These are phyloP conservation scores for Globisporangium perplexum DNA, from an alignment of 352 stramenopile genomes.

Conservation along the genomic window DNA sequence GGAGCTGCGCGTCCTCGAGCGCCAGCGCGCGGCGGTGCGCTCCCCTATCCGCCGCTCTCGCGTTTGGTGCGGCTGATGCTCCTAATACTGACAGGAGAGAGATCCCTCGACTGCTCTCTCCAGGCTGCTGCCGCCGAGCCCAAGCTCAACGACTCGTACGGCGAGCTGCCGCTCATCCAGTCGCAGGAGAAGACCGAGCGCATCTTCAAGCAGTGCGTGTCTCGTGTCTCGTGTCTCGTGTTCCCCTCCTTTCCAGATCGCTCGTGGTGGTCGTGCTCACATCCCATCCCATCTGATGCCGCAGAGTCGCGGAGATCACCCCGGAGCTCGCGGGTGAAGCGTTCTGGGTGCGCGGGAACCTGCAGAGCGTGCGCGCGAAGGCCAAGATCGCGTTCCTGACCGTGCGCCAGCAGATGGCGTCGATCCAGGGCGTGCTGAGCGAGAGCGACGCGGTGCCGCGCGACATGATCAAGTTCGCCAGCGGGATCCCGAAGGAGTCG, in stretches of 20 bases:
- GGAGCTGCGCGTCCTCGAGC: conserved; percentile 85
- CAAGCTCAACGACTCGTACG: conserved; percentile 83
- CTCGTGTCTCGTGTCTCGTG: neutral
- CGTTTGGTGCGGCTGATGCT: neutral
- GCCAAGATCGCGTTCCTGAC: conserved; percentile 96
- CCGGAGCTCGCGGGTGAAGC: conserved; percentile 79
- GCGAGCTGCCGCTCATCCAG: conserved; percentile 88
- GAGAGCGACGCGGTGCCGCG: conserved; percentile 88
- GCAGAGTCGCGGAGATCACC: conserved; percentile 58
- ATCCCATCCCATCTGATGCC: neutral
- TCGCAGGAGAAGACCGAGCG: conserved; percentile 82
- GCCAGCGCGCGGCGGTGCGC: conserved; percentile 72
- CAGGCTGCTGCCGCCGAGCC: conserved; percentile 49
- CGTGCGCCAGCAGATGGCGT: conserved; percentile 93
- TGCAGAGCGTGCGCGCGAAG: conserved; percentile 94
- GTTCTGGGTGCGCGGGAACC: conserved; percentile 93
- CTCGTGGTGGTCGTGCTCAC: conserved; percentile 4
- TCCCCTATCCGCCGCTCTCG: neutral
- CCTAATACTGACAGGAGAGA: neutral
- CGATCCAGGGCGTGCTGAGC: conserved; percentile 91
- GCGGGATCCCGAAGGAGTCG: conserved; percentile 92
- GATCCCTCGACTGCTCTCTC: neutral
- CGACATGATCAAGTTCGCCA: conserved; percentile 97
- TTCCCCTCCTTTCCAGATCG: neutral
- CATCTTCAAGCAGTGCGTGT: conserved; percentile 51